Base-by-base conservation (phyloP, 148 eudicot genomes). In the Dysphania ambrosioides region DNA sequence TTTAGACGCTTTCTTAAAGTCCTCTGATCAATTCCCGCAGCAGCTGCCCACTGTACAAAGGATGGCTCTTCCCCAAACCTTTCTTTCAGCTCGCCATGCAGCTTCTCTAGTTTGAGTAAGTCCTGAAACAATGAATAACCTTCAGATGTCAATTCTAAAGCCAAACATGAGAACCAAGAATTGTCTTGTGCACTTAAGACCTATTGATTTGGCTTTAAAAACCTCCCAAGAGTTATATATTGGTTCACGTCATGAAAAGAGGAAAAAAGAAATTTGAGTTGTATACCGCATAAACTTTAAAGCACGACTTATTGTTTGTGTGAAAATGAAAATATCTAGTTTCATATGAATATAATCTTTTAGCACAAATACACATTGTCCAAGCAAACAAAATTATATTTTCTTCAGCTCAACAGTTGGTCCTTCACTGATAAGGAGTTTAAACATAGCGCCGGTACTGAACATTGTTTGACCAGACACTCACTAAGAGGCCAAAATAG, bases 31-130 rank as follows among this genome's bases (percentile, higher is more conserved):
- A 87, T 72, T 69, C 87, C 89, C 49, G 88, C 97, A 70, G 97
- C 97, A 66, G 87, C 86, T 74, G 97, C 97, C 97, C 98, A 95
- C 57, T 92, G 93, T 35, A 84, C 71, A 81, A 84, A 80, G 70
- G 89, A 84, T 29, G 96, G 96, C 75, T 85, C 80, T 44, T 70
- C 77, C 66, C 90, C 92, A 75, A 53, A 87, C 71, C 85, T 89
- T 72, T 84, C 83, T 65, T 41, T 60, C 66, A 90, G 87, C 73
- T 84, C 92, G 49, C 58, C 79, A 62, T 81, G 85, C 29, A 95
- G 79, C 74, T 67, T 86, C 85, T 95, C 93, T 77, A 95, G 83
- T 82, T 86, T 95, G 79, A 95, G 72, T 70, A 95, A 79, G 70
- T 82, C 98, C 98, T 95, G 86, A 72, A 80, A 69, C 42, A 64